These are phyloP conservation scores for Cyclocybe aegerita DNA, from an alignment of 768 basidiomycete genomes.

Conservation along the genomic window DNA sequence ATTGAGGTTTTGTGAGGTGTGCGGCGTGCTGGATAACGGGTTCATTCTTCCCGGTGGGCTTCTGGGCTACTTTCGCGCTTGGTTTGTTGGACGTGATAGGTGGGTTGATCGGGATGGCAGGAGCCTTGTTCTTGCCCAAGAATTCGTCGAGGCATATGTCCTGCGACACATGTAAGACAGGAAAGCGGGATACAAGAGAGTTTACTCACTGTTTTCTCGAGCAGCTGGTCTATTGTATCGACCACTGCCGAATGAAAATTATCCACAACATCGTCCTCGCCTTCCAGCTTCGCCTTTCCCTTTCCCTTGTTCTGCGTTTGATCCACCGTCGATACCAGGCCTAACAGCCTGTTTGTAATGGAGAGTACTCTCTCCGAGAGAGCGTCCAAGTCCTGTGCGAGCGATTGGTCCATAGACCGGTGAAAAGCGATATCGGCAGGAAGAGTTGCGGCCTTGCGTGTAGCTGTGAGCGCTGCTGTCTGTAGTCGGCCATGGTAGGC, in stretches of 20 bases:
- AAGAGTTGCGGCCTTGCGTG: conserved; percentile 57
- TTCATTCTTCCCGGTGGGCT: conserved; percentile 31
- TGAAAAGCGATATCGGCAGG: conserved; percentile 86
- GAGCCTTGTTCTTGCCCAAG: conserved; percentile 66
- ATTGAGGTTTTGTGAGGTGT: conserved; percentile 80
- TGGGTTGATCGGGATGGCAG: conserved; percentile 60
- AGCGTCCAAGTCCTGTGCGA: conserved; percentile 70
- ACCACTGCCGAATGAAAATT: conserved; percentile 75
- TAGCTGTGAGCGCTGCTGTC: conserved; percentile 58
- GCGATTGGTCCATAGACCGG: conserved; percentile 73
- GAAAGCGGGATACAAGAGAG: not conserved
- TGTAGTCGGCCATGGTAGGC: conserved; percentile 60
- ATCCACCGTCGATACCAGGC: conserved; percentile 45
- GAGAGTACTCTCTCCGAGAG: conserved; percentile 66
- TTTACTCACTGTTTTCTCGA: conserved; percentile 75
- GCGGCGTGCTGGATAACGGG: conserved; percentile 73
- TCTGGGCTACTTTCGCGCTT: conserved; percentile 30
- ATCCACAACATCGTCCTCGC: conserved; percentile 83
- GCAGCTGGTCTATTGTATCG: conserved; percentile 80
- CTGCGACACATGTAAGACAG: conserved; percentile 31
- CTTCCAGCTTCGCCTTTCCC: conserved; percentile 55
- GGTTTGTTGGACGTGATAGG: conserved; percentile 22
- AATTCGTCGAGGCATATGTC: conserved; percentile 83
- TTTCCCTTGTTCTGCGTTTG: conserved; percentile 37
- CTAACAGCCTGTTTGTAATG: conserved; percentile 64